Evolutionary conservation across 768 basidiomycete genomes (phyloP).

Genomic region (Brasilioporus rufonigricans): DNA sequence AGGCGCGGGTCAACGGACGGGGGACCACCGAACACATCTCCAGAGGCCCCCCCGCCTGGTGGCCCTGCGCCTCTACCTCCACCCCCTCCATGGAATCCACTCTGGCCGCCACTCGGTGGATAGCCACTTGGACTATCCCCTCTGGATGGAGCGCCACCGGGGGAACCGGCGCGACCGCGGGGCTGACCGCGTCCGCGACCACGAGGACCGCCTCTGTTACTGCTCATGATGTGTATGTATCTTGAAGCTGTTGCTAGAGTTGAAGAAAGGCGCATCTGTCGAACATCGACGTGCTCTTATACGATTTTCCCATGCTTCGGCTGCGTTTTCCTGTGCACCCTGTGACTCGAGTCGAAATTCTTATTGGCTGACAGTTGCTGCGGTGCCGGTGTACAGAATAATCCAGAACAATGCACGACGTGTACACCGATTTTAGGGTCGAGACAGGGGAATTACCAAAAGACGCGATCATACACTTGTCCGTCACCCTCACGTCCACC

Average conservation of each 20-base stretch:
- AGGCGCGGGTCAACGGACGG: conserved; percentile 36
- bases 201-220: conserved; percentile 12
- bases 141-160: conserved; percentile 1
- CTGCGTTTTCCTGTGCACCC: neutral
- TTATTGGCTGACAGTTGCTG: neutral
- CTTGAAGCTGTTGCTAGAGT: neutral
- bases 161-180: neutral
- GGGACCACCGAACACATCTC: conserved; percentile 31
- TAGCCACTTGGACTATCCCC: conserved; percentile 5
- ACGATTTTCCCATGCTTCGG: neutral
- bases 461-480: neutral
- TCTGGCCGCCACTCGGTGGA: conserved; percentile 2
- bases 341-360: neutral
- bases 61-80: conserved; percentile 28
- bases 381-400: too few species aligned
- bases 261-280: neutral
- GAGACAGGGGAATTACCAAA: neutral
- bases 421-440: neutral
- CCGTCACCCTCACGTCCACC: conserved; percentile 16
- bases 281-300: too few species aligned
- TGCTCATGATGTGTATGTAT: conserved; percentile 11
- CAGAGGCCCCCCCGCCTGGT: conserved; percentile 25
- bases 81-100: conserved; percentile 17
- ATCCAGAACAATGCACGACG: neutral
- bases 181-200: conserved; percentile 18